phyloP scores from a whole-genome alignment of 352 stramenopile species.

The Phytophthora idaei region DNA sequence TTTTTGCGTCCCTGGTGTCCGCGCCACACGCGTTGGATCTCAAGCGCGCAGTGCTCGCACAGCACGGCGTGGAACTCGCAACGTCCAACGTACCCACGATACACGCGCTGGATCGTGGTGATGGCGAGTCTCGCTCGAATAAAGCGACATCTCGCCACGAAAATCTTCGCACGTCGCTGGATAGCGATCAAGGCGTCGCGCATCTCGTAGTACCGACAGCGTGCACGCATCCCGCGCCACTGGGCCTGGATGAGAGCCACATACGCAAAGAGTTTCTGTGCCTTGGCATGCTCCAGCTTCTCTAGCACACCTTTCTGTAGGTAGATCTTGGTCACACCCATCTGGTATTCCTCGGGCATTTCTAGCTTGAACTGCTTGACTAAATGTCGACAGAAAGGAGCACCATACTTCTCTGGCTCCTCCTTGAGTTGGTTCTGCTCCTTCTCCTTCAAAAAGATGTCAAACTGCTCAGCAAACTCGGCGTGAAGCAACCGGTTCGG shows the following conservation, averaged over 20 bases:
- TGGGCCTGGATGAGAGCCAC: slow-evolving; percentile 66
- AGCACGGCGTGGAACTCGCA: slow-evolving; percentile 38
- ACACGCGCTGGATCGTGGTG: slow-evolving; percentile 46
- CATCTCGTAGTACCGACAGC: slow-evolving; percentile 41
- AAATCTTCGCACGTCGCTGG: slow-evolving; percentile 56
- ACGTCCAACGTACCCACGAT: slow-evolving; percentile 46
- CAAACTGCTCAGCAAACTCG: slow-evolving; percentile 67
- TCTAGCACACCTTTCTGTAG: slow-evolving; percentile 85
- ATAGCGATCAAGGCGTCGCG: slow-evolving; percentile 47
- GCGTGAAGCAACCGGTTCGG: slow-evolving; percentile 85
- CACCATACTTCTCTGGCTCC: slow-evolving; percentile 27
- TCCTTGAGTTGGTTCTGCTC: slow-evolving; percentile 42
- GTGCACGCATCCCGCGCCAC: slow-evolving; percentile 58
- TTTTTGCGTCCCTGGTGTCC: slow-evolving; percentile 37
- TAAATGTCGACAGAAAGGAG: slow-evolving; percentile 51
- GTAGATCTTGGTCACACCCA: slow-evolving; percentile 88
- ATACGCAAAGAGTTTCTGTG: slow-evolving; percentile 69
- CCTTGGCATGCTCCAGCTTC: slow-evolving; percentile 65
- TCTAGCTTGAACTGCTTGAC: slow-evolving; percentile 68
- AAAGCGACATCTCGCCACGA: slow-evolving; percentile 46
- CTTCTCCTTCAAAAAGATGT: slow-evolving; percentile 63
- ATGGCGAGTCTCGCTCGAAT: slow-evolving; percentile 29
- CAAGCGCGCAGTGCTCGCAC: slow-evolving; percentile 39
- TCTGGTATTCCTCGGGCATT: slow-evolving; percentile 74
- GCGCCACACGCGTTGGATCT: slow-evolving; percentile 57